Percentiles rank a stretch among this genome's conserved stretches.
phyloP scores from a whole-genome alignment of 2,329 filamentous ascomycete species.

The Colletotrichum camelliae region DNA sequence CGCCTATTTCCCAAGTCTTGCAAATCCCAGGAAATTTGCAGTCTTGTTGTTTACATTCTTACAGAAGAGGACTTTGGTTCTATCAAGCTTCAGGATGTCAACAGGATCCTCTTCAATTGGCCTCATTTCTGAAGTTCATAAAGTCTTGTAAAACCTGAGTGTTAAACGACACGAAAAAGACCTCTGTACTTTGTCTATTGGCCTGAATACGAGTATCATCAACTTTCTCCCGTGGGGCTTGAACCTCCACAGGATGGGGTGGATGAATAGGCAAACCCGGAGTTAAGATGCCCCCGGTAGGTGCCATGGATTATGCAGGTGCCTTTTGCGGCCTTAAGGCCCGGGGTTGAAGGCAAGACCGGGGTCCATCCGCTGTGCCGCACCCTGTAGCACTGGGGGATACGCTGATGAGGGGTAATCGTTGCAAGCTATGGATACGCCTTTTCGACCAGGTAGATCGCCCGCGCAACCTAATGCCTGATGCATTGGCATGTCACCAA shows the following conservation, averaged over 20 bases:
- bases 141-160: neutral
- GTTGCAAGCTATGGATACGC: neutral
- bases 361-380: neutral
- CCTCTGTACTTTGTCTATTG: neutral
- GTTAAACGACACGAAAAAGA: neutral
- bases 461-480: neutral
- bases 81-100: fast-evolving
- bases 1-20: too few relatives aligned
- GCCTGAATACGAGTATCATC: neutral
- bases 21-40: too few relatives aligned
- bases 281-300: neutral
- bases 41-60: neutral
- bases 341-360: neutral
- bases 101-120: neutral
- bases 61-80: neutral
- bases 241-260: neutral
- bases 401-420: neutral
- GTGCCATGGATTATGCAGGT: neutral
- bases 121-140: neutral
- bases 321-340: neutral
- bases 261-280: neutral
- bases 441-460: neutral
- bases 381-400: neutral
- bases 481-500: neutral
- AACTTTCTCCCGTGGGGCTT: neutral